These are phyloP conservation scores for Pichia inconspicua DNA, from an alignment of 1,139 yeast genomes.

Conservation along the genomic window DNA sequence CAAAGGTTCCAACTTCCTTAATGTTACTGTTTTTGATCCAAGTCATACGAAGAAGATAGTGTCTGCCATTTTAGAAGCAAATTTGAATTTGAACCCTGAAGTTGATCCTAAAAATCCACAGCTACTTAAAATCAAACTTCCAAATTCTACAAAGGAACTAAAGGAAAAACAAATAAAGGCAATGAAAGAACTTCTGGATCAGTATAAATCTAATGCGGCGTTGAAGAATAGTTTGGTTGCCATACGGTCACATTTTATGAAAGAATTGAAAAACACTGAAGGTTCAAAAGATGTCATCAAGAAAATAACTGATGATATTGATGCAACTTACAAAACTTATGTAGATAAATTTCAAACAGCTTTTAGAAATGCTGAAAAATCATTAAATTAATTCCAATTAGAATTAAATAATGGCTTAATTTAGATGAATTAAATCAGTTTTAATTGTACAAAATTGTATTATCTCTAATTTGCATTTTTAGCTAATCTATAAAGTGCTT, in stretches of 20 bases:
- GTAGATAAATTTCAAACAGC: slow-evolving; percentile 48
- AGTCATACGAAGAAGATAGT: slow-evolving; percentile 58
- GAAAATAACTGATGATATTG: slow-evolving; percentile 51
- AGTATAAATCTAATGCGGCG: slow-evolving; percentile 47
- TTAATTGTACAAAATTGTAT: background rate
- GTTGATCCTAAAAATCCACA: slow-evolving; percentile 65
- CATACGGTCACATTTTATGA: slow-evolving; percentile 55
- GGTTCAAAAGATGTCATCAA: slow-evolving; percentile 51
- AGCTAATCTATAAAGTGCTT: slow-evolving; percentile 47
- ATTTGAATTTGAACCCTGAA: slow-evolving; percentile 73
- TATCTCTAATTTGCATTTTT: slow-evolving; percentile 24
- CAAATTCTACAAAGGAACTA: slow-evolving; percentile 66
- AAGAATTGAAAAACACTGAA: slow-evolving; percentile 47
- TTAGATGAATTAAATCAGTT: too few relatives aligned
- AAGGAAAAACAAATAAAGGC: slow-evolving; percentile 44
- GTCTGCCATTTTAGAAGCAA: slow-evolving; percentile 60
- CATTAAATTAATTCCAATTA: slow-evolving; percentile 4
- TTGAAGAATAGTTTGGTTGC: slow-evolving; percentile 47
- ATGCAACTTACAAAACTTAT: slow-evolving; percentile 59
- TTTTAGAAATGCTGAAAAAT: slow-evolving; percentile 52
- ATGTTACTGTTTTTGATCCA: slow-evolving; percentile 81
- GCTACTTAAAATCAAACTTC: slow-evolving; percentile 64
- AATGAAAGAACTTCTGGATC: slow-evolving; percentile 58
- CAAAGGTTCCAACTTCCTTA: slow-evolving; percentile 50
- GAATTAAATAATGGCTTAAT: too few relatives aligned